Percentiles rank a stretch among this genome's conserved stretches.
These are phyloP conservation scores for Fraxinus greggii DNA, from an alignment of 305 asterid species.

Conservation along the genomic window DNA sequence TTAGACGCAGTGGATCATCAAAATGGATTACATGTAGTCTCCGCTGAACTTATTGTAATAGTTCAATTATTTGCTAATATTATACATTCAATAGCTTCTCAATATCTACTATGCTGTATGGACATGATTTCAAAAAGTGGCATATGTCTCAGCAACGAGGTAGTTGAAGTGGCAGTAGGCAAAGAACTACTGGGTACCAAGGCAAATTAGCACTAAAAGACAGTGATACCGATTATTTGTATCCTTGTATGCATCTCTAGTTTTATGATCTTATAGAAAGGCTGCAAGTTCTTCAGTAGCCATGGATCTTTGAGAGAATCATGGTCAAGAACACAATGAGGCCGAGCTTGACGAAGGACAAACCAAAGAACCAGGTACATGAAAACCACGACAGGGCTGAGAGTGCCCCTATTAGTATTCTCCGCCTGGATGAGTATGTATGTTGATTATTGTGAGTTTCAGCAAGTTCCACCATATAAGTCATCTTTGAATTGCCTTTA, in stretches of 20 bases:
- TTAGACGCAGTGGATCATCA: background rate
- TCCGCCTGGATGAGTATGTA: constrained; percentile 15
- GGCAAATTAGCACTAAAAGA: background rate
- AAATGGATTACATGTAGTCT: background rate
- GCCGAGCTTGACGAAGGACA: constrained; percentile 36
- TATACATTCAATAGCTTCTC: background rate
- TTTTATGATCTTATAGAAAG: background rate
- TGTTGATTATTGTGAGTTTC: constrained; percentile 16
- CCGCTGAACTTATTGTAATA: no score
- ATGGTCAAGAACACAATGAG: constrained; percentile 33
- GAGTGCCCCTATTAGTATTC: constrained; percentile 20
- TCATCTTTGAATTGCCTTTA: constrained; percentile 16
- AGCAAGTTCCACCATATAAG: constrained; percentile 24
- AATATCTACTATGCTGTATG: background rate
- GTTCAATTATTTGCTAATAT: background rate
- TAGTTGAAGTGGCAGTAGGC: background rate
- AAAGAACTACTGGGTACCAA: background rate
- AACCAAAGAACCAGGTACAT: constrained; percentile 41
- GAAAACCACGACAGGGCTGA: constrained; percentile 30
- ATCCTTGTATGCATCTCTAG: background rate
- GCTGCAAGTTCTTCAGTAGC: constrained; percentile 5
- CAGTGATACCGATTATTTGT: background rate
- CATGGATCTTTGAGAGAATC: constrained; percentile 34
- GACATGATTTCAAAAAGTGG: background rate
- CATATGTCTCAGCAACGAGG: background rate